Base-by-base conservation (phyloP, 2,329 filamentous ascomycete genomes). In the Celoporthe dispersa region DNA sequence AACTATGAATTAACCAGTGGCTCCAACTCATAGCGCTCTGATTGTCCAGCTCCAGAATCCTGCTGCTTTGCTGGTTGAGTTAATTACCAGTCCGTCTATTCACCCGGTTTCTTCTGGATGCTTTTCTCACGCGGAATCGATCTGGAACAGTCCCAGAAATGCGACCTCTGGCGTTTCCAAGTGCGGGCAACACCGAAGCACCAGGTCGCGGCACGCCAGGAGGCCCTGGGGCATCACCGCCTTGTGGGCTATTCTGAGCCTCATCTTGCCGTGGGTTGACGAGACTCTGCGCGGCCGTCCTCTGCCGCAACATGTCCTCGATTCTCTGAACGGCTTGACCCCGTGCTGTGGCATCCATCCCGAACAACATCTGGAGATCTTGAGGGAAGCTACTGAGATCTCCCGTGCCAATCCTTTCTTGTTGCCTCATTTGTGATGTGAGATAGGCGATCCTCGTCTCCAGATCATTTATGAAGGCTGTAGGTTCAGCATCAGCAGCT, bases 291-390 rank as follows among this genome's bases (percentile, higher is more conserved):
- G 14, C 61, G 44, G 59, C 16, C 28, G 37, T 51, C 2, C 55
- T 48, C 16, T 68, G 65, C 66, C 68, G 64, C 39, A 70, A n/a
- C 28, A 70, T 35, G 12, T 19, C 39, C 53, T 70, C 68, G 12
- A 70, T 1, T 19, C 64, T 41, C 66, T 70, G 68, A 7, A 55
- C 11, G 3, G 61, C 68, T 39, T 59, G 12, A 41, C 61, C 48
- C 12, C 33, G 33, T 25, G 9, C 22, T 28, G 59, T 35, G 33
- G n/a, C n/a, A n/a, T 62, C 37, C n/a, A 25, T 5, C 1, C 59
- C 59, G n/a, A 62, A 62, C 3, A 62, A 16, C 19, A 25, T 35
- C 9, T 39, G 9, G 22, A 41, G 9, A n/a, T 3, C 59, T 35
- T 35, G 22, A 22, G 59, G 59, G 5, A 25, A 12, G n/a, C 22